Percentiles rank a stretch among this genome's conserved stretches.
phyloP scores from a whole-genome alignment of 345 rosid genomes.

The Raphanus raphanistrum region DNA sequence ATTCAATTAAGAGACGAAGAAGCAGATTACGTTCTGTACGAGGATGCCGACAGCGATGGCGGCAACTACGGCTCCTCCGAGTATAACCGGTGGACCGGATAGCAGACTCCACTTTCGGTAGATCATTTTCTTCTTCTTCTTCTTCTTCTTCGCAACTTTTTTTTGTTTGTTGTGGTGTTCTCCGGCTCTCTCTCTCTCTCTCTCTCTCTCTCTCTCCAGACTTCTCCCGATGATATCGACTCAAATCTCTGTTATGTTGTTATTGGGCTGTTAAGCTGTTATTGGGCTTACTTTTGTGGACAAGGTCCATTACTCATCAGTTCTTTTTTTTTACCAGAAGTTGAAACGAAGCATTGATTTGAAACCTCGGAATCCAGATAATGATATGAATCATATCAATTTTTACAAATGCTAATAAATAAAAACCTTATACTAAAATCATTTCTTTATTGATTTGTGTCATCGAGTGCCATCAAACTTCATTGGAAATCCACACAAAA shows the following conservation, averaged over 20 bases:
- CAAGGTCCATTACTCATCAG: slow-evolving; percentile 3
- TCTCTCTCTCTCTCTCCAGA: too few relatives aligned
- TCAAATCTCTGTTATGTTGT: not conserved
- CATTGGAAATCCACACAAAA: not conserved
- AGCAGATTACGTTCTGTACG: slow-evolving; percentile 49
- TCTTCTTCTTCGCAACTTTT: slow-evolving; percentile 15
- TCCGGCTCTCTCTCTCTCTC: not conserved
- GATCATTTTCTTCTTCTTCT: slow-evolving; percentile 53
- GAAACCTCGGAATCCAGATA: not conserved
- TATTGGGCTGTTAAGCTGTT: not conserved
- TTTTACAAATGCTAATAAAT: too few relatives aligned
- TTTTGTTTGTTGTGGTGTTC: slow-evolving; percentile 11
- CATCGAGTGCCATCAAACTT: not conserved
- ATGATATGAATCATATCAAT: too few relatives aligned
- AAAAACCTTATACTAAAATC: not conserved
- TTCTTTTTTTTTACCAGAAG: not conserved
- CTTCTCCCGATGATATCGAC: not conserved
- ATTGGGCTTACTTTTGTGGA: slow-evolving; percentile 6
- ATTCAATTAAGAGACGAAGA: not conserved
- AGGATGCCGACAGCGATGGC: slow-evolving; percentile 53
- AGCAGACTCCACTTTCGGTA: slow-evolving; percentile 91
- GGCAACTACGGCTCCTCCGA: slow-evolving; percentile 63
- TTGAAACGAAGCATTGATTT: not conserved
- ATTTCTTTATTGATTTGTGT: not conserved
- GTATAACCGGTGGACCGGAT: slow-evolving; percentile 68